phyloP scores from a whole-genome alignment of 192 early-diverging fungal species.

The Fimicolochytrium jonesii region DNA sequence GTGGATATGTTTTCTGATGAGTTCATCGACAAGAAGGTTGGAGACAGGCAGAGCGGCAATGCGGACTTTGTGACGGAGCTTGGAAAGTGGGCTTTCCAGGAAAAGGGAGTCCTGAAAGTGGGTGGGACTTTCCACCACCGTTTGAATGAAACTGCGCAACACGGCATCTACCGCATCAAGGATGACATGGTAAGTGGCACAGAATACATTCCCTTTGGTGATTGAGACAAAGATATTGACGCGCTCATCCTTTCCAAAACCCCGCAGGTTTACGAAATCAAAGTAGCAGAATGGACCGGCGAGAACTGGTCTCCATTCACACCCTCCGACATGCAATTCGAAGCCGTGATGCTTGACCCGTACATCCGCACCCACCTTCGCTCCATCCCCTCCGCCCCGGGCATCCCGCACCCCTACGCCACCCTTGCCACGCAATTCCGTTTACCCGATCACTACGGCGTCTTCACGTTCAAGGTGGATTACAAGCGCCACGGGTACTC shows the following conservation, averaged over 20 bases:
- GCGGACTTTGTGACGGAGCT: slow-evolving; percentile 68
- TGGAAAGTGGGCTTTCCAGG: slow-evolving; percentile 86
- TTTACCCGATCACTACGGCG: slow-evolving; percentile 94
- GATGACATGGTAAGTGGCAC: slow-evolving; percentile 84
- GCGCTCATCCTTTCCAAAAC: not conserved
- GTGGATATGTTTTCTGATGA: slow-evolving; percentile 77
- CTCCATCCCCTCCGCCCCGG: slow-evolving; percentile 33
- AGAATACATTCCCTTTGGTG: too few species aligned
- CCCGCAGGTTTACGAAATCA: slow-evolving; percentile 70
- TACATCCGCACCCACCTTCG: slow-evolving; percentile 72
- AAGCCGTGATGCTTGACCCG: slow-evolving; percentile 96
- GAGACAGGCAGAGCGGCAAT: slow-evolving; percentile 54
- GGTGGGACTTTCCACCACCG: slow-evolving; percentile 61
- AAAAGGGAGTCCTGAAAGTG: slow-evolving; percentile 83
- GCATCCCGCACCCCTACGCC: slow-evolving; percentile 1
- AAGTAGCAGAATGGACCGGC: slow-evolving; percentile 72
- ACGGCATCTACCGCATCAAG: slow-evolving; percentile 85
- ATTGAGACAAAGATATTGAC: too few species aligned
- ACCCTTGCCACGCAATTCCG: slow-evolving; percentile 50
- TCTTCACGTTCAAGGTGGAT: slow-evolving; percentile 94
- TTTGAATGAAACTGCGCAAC: slow-evolving; percentile 57
- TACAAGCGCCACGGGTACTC: slow-evolving; percentile 81
- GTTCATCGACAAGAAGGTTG: slow-evolving; percentile 18
- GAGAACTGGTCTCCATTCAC: slow-evolving; percentile 81
- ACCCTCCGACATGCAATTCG: slow-evolving; percentile 80